Conservation (phyloP, 2,329 filamentous ascomycete genomes). For the Ophioceras dolichostomum region DNA sequence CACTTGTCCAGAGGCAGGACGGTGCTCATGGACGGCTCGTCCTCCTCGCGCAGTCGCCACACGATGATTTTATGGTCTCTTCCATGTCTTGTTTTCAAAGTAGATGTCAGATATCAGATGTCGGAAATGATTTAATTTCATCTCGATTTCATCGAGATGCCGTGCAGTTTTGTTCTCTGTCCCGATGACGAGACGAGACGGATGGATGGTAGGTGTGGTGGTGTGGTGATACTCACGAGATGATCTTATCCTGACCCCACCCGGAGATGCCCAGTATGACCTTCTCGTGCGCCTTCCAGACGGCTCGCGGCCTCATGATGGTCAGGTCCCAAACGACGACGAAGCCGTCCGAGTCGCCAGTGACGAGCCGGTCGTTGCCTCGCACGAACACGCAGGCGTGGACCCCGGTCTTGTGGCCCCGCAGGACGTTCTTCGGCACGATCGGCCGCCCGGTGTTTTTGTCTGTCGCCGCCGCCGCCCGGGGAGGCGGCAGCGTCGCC, state of each 20-base stretch:
- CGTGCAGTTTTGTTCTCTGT: too few relatives aligned
- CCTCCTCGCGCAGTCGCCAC: conserved; percentile 57
- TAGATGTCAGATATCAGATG: too few relatives aligned
- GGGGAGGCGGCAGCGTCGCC: too few relatives aligned
- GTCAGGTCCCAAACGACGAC: conserved; percentile 75
- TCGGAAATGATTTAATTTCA: too few relatives aligned
- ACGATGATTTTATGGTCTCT: conserved; percentile 77
- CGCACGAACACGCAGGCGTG: conserved; percentile 65
- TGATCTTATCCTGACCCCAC: conserved; percentile 62
- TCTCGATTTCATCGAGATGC: too few relatives aligned
- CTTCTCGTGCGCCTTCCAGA: conserved; percentile 76
- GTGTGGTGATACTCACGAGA: conserved; percentile 54
- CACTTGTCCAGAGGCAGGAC: conserved; percentile 57
- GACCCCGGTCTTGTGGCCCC: conserved; percentile 72
- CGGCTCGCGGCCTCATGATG: conserved; percentile 66
- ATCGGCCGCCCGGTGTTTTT: too few relatives aligned
- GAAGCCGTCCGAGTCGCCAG: conserved; percentile 85
- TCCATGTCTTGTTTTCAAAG: too few relatives aligned
- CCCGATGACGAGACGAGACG: too few relatives aligned
- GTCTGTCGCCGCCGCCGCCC: too few relatives aligned
- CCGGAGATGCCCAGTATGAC: conserved; percentile 62
- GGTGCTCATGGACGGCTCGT: conserved; percentile 54
- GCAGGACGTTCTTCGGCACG: conserved; percentile 56
- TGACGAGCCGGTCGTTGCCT: conserved; percentile 63
- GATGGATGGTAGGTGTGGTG: background rate